Conservation (phyloP, 768 basidiomycete species). For the Polyporus arcularius region DNA sequence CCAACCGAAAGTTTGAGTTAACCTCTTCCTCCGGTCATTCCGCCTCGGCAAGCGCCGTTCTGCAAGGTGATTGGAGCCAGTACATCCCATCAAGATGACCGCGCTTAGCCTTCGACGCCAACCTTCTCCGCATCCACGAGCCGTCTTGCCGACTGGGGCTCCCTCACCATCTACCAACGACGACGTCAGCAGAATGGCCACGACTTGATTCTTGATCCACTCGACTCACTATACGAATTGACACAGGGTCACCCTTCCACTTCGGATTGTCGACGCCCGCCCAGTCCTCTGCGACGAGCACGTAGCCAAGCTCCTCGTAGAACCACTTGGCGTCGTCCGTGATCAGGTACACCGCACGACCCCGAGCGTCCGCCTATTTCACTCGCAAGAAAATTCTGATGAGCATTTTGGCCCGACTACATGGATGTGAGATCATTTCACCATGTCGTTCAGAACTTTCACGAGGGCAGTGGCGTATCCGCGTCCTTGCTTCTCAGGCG, state of each 20-base stretch:
- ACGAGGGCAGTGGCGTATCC: constrained; percentile 7
- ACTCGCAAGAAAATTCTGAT: background rate
- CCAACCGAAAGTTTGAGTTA: too few species aligned
- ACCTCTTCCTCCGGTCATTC: too few species aligned
- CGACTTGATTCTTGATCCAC: too few species aligned
- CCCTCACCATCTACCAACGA: too few species aligned
- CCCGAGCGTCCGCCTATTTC: constrained; percentile 13
- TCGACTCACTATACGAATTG: constrained; percentile 14
- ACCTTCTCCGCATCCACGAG: too few species aligned
- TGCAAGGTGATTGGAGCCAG: too few species aligned
- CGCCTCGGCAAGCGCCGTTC: too few species aligned
- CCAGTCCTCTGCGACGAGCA: background rate
- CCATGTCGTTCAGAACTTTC: background rate
- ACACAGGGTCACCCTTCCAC: constrained; percentile 10
- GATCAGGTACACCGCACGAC: constrained; percentile 9
- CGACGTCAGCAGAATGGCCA: too few species aligned
- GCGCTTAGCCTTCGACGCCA: too few species aligned
- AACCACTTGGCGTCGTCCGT: constrained; percentile 7
- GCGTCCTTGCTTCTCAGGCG: constrained; percentile 1
- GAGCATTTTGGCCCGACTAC: too few species aligned
- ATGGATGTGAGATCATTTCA: background rate
- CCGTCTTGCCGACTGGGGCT: too few species aligned
- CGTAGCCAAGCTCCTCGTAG: constrained; percentile 15
- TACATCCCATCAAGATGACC: too few species aligned
- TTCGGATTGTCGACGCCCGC: constrained; percentile 17